Percentiles rank a stretch among this genome's conserved stretches.
Conservation (phyloP, 1,139 yeast genomes). For the Wickerhamiella infanticola region DNA sequence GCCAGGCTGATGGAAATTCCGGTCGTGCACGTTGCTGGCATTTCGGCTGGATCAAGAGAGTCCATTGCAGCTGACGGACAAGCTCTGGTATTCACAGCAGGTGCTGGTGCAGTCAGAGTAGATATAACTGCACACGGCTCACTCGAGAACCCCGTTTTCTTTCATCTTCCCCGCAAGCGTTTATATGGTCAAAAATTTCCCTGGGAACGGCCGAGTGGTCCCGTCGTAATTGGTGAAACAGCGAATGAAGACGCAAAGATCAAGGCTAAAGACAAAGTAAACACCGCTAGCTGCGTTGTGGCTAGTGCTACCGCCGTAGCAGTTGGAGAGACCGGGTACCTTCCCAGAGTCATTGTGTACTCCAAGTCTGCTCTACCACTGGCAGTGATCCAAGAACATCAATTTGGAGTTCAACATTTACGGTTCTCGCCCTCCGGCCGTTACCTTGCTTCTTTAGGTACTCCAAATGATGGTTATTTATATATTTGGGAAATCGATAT, state of each 20-base stretch:
- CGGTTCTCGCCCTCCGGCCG: conserved; percentile 45
- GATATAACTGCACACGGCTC: conserved; percentile 7
- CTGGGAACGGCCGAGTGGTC: not conserved
- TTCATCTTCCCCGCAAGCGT: not conserved
- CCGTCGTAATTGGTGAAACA: not conserved
- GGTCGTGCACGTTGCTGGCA: conserved; percentile 20
- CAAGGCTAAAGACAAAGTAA: conserved; percentile 30
- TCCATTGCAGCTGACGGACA: conserved; percentile 25
- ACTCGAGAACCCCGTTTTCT: not conserved
- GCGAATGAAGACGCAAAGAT: conserved; percentile 3
- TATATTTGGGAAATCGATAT: conserved; percentile 38
- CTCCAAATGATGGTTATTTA: conserved; percentile 48
- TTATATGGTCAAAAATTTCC: not conserved
- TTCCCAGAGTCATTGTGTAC: conserved; percentile 45
- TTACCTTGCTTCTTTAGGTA: conserved; percentile 43
- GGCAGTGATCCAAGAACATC: conserved; percentile 41
- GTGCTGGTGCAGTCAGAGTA: conserved; percentile 52
- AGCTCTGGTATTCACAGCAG: conserved; percentile 43
- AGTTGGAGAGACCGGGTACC: conserved; percentile 53
- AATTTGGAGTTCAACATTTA: conserved; percentile 42
- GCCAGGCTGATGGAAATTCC: not conserved
- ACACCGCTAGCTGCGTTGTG: conserved; percentile 40
- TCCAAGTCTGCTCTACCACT: conserved; percentile 35
- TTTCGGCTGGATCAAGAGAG: not conserved
- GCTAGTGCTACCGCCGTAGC: conserved; percentile 40